phyloP scores from a whole-genome alignment of 306 rosid species.

The Vigna reflexopilosa region DNA sequence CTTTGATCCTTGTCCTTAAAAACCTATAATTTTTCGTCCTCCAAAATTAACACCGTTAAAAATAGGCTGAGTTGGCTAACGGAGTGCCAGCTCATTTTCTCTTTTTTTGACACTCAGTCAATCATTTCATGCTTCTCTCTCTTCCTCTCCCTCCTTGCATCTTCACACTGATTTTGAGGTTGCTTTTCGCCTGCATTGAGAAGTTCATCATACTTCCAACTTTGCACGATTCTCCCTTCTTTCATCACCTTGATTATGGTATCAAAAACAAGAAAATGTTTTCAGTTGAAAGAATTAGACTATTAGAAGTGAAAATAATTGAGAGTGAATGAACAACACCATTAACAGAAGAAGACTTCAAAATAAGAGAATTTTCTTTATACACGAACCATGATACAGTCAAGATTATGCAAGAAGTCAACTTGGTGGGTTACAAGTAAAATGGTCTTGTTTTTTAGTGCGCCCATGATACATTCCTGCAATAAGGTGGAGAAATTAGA shows the following conservation, averaged over 20 bases:
- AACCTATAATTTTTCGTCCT: no score
- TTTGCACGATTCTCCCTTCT: slow-evolving; percentile 77
- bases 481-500: slow-evolving; percentile 27
- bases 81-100: no score
- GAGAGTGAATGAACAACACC: slow-evolving; percentile 8
- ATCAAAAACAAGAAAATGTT: not conserved
- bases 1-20: no score
- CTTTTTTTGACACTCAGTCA: no score
- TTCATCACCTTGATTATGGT: slow-evolving; percentile 68
- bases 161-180: no score
- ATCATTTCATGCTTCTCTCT: no score
- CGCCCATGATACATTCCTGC: slow-evolving; percentile 88
- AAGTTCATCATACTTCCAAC: slow-evolving; percentile 73
- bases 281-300: slow-evolving; percentile 38
- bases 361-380: slow-evolving; percentile 21
- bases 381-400: slow-evolving; percentile 66
- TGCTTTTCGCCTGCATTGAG: slow-evolving; percentile 49
- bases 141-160: no score
- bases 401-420: slow-evolving; percentile 85
- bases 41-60: no score
- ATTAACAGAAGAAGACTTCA: slow-evolving; percentile 10
- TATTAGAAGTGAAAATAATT: not conserved
- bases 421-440: slow-evolving; percentile 92
- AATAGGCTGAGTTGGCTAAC: no score
- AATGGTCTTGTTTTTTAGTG: slow-evolving; percentile 73